Percentiles rank a stretch among this genome's conserved stretches.
Evolutionary conservation across 768 basidiomycete species (phyloP).

Genomic region (Leccinum subgranulosum): DNA sequence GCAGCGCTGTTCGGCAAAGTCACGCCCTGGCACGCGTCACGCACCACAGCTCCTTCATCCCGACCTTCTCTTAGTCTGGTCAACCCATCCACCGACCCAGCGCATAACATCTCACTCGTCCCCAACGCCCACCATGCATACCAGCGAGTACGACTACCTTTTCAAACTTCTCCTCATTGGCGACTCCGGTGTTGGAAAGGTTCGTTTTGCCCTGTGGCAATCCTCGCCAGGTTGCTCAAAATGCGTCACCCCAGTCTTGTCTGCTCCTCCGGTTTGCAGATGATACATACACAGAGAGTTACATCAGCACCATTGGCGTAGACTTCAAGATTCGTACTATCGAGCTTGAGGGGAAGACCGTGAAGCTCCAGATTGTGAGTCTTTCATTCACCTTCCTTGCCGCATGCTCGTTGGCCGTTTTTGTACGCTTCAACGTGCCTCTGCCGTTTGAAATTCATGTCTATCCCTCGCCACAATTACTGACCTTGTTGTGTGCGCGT

Average conservation of each 20-base stretch:
- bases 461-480: not conserved
- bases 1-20: conserved; percentile 20
- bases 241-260: conserved; percentile 64
- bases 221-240: conserved; percentile 23
- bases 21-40: conserved; percentile 35
- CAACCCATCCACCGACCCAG: conserved; percentile 30
- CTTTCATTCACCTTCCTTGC: conserved; percentile 6
- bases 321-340: conserved; percentile 99
- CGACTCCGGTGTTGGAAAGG: conserved; percentile 95
- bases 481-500: conserved; percentile 17
- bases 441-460: not conserved
- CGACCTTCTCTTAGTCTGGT: conserved; percentile 26
- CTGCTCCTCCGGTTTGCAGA: conserved; percentile 90
- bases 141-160: conserved; percentile 93
- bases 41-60: conserved; percentile 33
- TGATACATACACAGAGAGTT: conserved; percentile 96
- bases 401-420: not conserved
- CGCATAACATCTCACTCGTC: conserved; percentile 28
- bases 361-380: conserved; percentile 97
- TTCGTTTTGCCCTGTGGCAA: conserved; percentile 31
- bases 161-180: conserved; percentile 96
- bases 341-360: conserved; percentile 96
- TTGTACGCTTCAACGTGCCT: not conserved
- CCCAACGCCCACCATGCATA: conserved; percentile 60
- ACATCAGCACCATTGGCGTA: conserved; percentile 97